phyloP scores from a whole-genome alignment of 768 basidiomycete genomes.

The Russula dissimulans region DNA sequence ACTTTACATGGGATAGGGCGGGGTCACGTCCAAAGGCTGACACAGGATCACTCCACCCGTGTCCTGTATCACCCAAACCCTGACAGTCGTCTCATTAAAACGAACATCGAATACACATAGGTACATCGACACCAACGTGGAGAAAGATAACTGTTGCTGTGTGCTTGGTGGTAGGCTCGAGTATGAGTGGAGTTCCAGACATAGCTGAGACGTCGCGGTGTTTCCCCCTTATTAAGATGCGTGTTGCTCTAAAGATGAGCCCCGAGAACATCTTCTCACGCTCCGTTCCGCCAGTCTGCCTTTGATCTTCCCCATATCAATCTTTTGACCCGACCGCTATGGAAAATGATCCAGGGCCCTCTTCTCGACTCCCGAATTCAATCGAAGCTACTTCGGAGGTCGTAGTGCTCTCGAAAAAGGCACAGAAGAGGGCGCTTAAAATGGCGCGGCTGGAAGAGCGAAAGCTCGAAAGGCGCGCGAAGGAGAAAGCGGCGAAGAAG shows the following conservation, averaged over 20 bases:
- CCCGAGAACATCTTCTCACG: background rate
- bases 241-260: too few species aligned
- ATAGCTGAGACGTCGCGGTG: background rate
- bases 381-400: background rate
- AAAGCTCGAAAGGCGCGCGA: conserved; percentile 67
- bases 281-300: conserved; percentile 4
- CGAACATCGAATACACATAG: background rate
- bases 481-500: conserved; percentile 69
- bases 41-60: conserved; percentile 63
- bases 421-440: conserved; percentile 67
- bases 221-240: too few species aligned
- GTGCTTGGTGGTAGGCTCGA: conserved; percentile 46
- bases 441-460: conserved; percentile 52
- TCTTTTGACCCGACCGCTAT: background rate
- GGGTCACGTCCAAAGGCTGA: conserved; percentile 52
- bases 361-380: background rate
- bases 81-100: conserved; percentile 23
- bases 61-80: conserved; percentile 69
- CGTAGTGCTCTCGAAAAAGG: conserved; percentile 58
- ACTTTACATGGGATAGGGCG: conserved; percentile 69
- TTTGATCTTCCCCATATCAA: background rate
- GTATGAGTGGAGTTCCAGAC: conserved; percentile 4
- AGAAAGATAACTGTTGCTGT: conserved; percentile 84
- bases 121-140: conserved; percentile 50
- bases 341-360: background rate